Evolutionary conservation across 2,329 filamentous ascomycete species (phyloP), one percentile per base, ranked within the genome.

Genomic region (Microdochium bolleyi): DNA sequence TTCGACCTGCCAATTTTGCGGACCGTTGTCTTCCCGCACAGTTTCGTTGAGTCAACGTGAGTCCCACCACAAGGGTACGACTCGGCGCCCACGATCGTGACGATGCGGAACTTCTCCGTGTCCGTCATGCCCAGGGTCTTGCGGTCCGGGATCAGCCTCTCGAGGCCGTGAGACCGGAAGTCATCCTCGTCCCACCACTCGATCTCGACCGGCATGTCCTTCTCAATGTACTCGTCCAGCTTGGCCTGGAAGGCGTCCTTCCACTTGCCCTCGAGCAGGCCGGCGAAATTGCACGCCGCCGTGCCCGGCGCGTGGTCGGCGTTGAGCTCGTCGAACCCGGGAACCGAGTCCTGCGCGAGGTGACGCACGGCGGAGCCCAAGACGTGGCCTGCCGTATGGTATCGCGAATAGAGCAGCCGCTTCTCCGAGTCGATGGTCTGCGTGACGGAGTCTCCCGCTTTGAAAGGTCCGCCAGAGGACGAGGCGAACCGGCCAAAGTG

Each of bases 51-150:
- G 27, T 77, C 71, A 3, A 89, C 85, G 71, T 90, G 87, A 24
- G 87, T 90, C 0, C 87, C 87, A 8, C 87, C 87, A 65, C 87
- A 90, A 1, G 87, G 85, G 70, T 90, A 89, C 24, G 78, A 78
- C 58, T 85, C 87, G 0, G 80, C 78, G 0, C 85, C 85, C 0
- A 82, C 78, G 55, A 90, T 87, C 54, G 81, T 78, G 24, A 89
- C 85, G 0, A 89, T 83, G 9, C 87, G 73, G 30, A 85, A 81
- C 63, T 79, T 83, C 58, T 78, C 78, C 24, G 77, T 79, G 32
- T 58, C 60, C 41, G 57, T 58, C 63, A 67, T 66, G 24, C 66
- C 66, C 62, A 68, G 67, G 49, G 52, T 61, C 46, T 62, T 68
- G 32, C 67, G 66, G 54, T 83, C 74, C 0, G 79, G 79, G 19